phyloP scores from a whole-genome alignment of 169 alveolate genomes.

The Amoebophrya sp. region DNA sequence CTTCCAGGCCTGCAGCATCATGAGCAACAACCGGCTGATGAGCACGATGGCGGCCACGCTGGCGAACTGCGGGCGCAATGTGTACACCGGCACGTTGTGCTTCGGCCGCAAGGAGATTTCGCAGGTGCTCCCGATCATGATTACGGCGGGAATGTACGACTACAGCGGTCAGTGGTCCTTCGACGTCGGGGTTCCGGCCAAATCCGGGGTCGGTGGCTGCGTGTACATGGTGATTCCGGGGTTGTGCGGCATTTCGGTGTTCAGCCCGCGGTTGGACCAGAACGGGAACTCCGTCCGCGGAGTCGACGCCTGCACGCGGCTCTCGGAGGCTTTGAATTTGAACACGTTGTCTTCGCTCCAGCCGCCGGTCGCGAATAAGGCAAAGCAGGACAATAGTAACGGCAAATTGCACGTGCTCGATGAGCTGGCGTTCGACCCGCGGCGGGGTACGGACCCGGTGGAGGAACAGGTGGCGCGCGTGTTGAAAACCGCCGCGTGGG shows the following conservation, averaged over 20 bases:
- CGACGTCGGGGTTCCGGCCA: conserved; percentile 10
- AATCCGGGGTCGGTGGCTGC: conserved; percentile 14
- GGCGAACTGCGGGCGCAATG: conserved; percentile 3
- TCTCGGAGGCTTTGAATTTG: background rate
- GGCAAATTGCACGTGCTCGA: too few species aligned
- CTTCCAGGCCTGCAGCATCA: background rate
- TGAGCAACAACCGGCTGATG: conserved; percentile 10
- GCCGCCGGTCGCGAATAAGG: background rate
- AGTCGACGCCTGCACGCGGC: conserved; percentile 13
- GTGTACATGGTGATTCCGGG: conserved; percentile 22
- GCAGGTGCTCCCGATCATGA: background rate
- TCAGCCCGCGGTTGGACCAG: background rate
- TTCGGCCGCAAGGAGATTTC: background rate
- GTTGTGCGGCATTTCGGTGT: background rate
- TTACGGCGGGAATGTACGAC: conserved; percentile 19
- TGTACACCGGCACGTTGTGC: background rate
- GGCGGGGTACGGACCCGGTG: background rate
- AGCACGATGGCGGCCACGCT: background rate
- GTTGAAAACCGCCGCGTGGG: background rate
- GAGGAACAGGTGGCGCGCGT: background rate
- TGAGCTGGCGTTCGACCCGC: too few species aligned
- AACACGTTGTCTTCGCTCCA: background rate
- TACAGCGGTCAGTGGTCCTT: conserved; percentile 6
- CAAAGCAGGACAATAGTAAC: too few species aligned
- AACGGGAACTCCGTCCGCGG: conserved; percentile 19